Evolutionary conservation across 495 filamentous ascomycete genomes (phyloP).

Genomic region (Penicillium nucicola): DNA sequence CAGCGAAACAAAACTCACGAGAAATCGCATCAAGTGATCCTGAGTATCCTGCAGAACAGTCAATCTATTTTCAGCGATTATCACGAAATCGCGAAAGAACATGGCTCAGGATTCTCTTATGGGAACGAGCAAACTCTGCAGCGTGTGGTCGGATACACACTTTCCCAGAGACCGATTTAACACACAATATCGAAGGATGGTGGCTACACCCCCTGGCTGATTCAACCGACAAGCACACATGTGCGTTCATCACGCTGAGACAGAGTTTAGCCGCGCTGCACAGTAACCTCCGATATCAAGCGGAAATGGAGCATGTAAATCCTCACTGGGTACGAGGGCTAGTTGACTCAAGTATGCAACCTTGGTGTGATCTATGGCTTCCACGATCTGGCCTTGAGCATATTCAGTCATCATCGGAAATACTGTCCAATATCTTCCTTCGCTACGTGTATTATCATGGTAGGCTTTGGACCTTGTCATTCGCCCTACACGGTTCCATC

Average conservation of each 20-base stretch:
- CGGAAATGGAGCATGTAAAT: neutral
- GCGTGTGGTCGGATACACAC: slow-evolving; percentile 17
- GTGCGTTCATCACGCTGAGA: slow-evolving; percentile 23
- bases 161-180: slow-evolving; percentile 26
- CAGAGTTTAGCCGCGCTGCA: slow-evolving; percentile 14
- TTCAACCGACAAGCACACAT: slow-evolving; percentile 23
- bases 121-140: slow-evolving; percentile 31
- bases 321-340: slow-evolving; percentile 24
- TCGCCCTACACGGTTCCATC: slow-evolving; percentile 15
- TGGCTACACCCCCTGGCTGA: slow-evolving; percentile 25
- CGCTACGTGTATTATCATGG: slow-evolving; percentile 25
- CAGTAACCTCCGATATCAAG: slow-evolving; percentile 5
- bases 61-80: slow-evolving; percentile 7
- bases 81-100: slow-evolving; percentile 24
- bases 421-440: slow-evolving; percentile 18
- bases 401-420: slow-evolving; percentile 5
- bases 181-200: slow-evolving; percentile 18
- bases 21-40: neutral
- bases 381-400: neutral
- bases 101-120: slow-evolving; percentile 25
- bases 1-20: neutral
- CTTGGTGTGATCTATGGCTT: slow-evolving; percentile 21
- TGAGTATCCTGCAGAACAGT: neutral
- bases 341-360: slow-evolving; percentile 13
- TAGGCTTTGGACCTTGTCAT: slow-evolving; percentile 27